Base-by-base conservation (phyloP, 148 eudicot genomes). In the Camellia granthamiana region DNA sequence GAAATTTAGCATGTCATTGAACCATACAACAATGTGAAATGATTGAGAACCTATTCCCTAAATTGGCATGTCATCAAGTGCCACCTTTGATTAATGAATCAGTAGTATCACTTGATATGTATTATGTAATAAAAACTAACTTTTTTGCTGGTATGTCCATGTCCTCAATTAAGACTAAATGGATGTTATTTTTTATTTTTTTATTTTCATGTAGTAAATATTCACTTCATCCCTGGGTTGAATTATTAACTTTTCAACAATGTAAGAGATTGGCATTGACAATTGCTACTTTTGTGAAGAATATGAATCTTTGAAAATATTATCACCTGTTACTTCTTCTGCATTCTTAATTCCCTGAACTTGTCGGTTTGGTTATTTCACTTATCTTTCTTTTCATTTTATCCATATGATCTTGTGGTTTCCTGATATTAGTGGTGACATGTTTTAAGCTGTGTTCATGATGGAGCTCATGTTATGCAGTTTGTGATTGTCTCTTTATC, bases 401-500 rank as follows among this genome's bases (percentile, higher is more conserved):
- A 5, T 19, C 21, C 51, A 68, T 6, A 8, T 43, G n/a, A 38
- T 44, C 3, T 62, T 46, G n/a, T 43, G 12, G 72, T 66, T 65
- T 15, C 44, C 49, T 15, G 9, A 30, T 21, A 21, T 30, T 77
- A 47, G n/a, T 18, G n/a, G 6, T 3, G 9, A 59, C 5, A n/a
- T 19, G 44, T 81, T 59, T 54, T 19, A 69, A 44, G 55, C n/a
- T 69, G 38, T 67, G 18, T 52, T 71, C 41, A 60, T 65, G 54
- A n/a, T 49, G 11, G 18, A 14, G 19, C 30, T 75, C 54, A 79
- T 77, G 8, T 47, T 84, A 66, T 84, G 89, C 88, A 93, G 97
- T 91, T 93, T 84, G 97, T 93, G 74, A 89, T 93, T 73, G 91
- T 85, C 55, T 93, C 97, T 69, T 87, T 93, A 78, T 5, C 97